Base-by-base conservation (phyloP, 768 basidiomycete genomes). In the Lentinus brumalis region DNA sequence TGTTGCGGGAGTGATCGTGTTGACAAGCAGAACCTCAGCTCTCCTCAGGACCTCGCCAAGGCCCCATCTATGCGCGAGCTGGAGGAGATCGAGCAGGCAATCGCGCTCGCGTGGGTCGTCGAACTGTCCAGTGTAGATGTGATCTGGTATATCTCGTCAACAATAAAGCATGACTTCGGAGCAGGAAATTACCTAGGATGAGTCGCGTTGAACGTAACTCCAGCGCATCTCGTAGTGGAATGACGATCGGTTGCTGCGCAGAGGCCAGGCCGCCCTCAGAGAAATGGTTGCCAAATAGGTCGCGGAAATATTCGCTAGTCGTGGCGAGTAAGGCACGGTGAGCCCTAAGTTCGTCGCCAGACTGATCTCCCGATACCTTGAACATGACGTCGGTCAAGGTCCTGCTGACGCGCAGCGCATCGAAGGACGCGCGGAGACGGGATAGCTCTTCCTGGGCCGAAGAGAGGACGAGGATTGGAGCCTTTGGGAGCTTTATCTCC, bases 241-340 rank as follows among this genome's bases (percentile, higher is more conserved):
- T n/a, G 3, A 18, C 21, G 18, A 65, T 58, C 0, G 65, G 69
- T 39, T 67, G 46, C 1, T 32, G 45, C n/a, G 60, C 47, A 11
- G 62, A 53, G 8, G 52, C 52, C 10, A 38, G 52, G 4, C 49
- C 59, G 38, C 60, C 58, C 56, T 75, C 76, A 29, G 50, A 44
- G 50, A 70, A 73, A 5, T 54, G 63, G 21, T 64, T 72, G 14
- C 64, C 69, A 57, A 79, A 76, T 16, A 64, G 53, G 50, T 71
- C 63, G 15, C 61, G 55, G 62, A 80, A 77, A 59, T 74, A 66
- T 14, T 69, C 65, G 62, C 72, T 74, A 56, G 62, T 57, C 35
- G 68, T 75, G 15, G 74, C 73, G 38, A 83, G 66, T 57, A 78
- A 78, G 3, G 70, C 59, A 5, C 78, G 75, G 63, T 82, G 81